Base-by-base conservation (phyloP, 2,329 filamentous ascomycete genomes). In the Hymenoscyphus fraxineus region DNA sequence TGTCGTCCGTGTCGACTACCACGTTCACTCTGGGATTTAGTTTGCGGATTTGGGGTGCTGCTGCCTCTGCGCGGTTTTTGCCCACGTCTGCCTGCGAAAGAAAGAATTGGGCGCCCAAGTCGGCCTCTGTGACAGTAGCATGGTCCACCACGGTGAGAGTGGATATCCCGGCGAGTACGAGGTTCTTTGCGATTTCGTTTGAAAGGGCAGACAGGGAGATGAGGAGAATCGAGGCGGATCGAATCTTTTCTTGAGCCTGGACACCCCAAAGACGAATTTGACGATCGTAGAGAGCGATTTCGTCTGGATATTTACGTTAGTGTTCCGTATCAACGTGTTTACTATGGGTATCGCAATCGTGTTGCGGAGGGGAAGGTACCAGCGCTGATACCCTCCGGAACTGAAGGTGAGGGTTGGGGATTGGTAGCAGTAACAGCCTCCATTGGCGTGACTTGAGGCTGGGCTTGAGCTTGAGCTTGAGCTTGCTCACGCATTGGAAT, bases 211-310 rank as follows among this genome's bases (percentile, higher is more conserved):
- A 91, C 77, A 97, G 87, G 38, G 88, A 93, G 70, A 99, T 89
- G 67, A 99, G 86, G 57, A 98, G 88, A 71, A 99, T 90, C 73
- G 93, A 93, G 65, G 95, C 92, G 65, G 85, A 90, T 71, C 94
- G 92, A 64, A 99, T 93, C 75, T 90, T 92, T 76, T 96, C 90
- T 77, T 99, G 95, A 6, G 95, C 95, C 73, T 95, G 88, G 74
- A 98, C 91, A 55, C 95, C 95, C 95, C 95, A 99, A 38, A 99
- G 87, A 62, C 95, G 90, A 73, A 99, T 97, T 77, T 99, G 95
- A 59, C 95, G 89, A 79, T 99, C 95, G 76, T 99, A 99, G 6
- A 98, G 87, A 15, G 94, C 95, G 73, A 98, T 96, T 76, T 99
- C 95, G 78, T 98, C 95, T 92, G 41, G 2, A 38, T 56, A 51